phyloP scores from a whole-genome alignment of 371 early-diverging fungal genomes.

The Haplosporangium sp. region DNA sequence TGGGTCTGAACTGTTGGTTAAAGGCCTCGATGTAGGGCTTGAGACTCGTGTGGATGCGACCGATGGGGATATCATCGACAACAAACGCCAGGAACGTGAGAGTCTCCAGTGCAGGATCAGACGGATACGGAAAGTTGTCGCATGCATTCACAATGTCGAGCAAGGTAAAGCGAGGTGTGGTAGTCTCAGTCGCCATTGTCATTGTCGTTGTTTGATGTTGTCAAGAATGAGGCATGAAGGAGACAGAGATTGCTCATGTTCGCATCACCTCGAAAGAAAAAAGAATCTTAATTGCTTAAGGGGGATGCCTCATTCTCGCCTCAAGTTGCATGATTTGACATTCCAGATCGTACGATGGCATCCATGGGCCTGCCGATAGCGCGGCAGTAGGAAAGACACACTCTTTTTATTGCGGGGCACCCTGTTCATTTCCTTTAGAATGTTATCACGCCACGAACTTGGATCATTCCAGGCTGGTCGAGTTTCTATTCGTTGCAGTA shows the following conservation, averaged over 20 bases:
- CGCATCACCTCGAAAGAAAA: too few species aligned
- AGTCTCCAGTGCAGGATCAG: conserved; percentile 6
- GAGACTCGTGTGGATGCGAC: conserved; percentile 33
- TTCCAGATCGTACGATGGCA: too few species aligned
- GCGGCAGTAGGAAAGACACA: too few species aligned
- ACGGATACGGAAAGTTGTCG: conserved; percentile 38
- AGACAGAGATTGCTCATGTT: too few species aligned
- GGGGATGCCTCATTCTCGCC: too few species aligned
- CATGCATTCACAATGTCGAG: conserved; percentile 43
- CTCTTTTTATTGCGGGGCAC: too few species aligned
- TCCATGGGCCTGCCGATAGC: too few species aligned
- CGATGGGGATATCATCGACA: conserved; percentile 35
- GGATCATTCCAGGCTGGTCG: conserved; percentile 31
- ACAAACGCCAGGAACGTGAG: conserved; percentile 33
- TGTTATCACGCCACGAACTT: too few species aligned
- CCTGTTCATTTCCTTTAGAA: too few species aligned
- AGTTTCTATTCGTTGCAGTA: conserved; percentile 16
- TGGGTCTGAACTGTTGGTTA: conserved; percentile 30
- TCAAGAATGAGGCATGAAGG: too few species aligned
- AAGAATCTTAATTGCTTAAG: too few species aligned
- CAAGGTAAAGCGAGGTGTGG: conserved; percentile 11
- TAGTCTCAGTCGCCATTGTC: conserved; percentile 11
- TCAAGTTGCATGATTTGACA: too few species aligned
- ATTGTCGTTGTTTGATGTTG: background rate
- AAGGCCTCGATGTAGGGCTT: conserved; percentile 25